Evolutionary conservation across 139 green algal genomes (phyloP).

Genomic region (Chlorella vulgaris): DNA sequence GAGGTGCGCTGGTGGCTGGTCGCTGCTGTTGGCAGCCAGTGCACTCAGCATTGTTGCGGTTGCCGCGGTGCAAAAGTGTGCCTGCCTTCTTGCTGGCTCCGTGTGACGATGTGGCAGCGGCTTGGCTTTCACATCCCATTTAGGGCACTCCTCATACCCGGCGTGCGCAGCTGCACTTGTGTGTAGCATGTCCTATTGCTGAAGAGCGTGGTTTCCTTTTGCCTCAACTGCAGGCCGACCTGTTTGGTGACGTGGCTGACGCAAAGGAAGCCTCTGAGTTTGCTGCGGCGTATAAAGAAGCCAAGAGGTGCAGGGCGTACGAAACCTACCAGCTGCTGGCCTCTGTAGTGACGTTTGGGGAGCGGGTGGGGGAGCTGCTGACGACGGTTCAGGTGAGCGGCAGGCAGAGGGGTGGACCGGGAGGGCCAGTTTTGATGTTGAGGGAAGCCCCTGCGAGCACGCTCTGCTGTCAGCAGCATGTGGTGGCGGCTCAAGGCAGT

Average conservation of each 20-base stretch:
- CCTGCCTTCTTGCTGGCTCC: no score
- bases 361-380: slow-evolving; percentile 54
- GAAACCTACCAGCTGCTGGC: slow-evolving; percentile 82
- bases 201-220: no score
- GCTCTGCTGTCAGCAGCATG: neutral
- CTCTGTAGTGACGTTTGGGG: slow-evolving; percentile 61
- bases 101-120: no score
- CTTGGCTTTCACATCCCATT: neutral
- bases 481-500: no score
- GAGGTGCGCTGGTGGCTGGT: slow-evolving; percentile 42
- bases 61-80: no score
- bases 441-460: neutral
- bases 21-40: no score
- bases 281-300: slow-evolving; percentile 80
- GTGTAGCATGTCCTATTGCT: no score
- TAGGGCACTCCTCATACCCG: neutral
- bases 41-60: no score
- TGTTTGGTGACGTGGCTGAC: slow-evolving; percentile 80
- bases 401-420: neutral
- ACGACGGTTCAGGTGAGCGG: slow-evolving; percentile 25
- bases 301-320: slow-evolving; percentile 70
- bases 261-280: slow-evolving; percentile 80
- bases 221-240: slow-evolving; percentile 66
- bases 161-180: neutral
- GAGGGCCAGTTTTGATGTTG: neutral